Evolutionary conservation across 495 filamentous ascomycete genomes (phyloP).

Genomic region (Hypoxylon fragiforme): DNA sequence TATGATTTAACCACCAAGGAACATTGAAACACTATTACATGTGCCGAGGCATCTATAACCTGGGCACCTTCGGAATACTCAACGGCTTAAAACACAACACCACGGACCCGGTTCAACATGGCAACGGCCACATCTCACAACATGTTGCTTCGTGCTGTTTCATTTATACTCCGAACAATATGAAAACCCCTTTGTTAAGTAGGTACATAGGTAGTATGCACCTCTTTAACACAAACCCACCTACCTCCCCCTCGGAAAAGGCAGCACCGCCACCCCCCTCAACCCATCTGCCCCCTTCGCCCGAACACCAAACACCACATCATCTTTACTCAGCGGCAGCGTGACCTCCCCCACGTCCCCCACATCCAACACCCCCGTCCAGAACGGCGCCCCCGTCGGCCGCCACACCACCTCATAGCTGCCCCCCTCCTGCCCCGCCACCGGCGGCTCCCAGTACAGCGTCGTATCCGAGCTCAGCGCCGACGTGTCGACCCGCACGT

Average conservation of each 20-base stretch:
- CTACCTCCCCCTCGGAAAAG: constrained; percentile 28
- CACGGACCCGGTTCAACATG: no score
- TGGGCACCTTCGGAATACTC: no score
- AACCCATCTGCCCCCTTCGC: constrained; percentile 49
- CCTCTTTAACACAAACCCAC: no score
- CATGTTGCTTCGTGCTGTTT: no score
- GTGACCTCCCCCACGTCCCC: constrained; percentile 43
- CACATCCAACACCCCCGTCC: constrained; percentile 49
- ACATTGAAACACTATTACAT: no score
- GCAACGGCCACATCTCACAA: no score
- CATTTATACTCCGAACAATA: no score
- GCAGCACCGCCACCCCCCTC: constrained; percentile 36
- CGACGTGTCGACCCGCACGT: constrained; percentile 51
- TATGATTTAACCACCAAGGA: no score
- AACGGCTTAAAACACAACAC: no score
- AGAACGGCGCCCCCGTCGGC: constrained; percentile 47
- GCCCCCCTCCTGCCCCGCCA: constrained; percentile 21
- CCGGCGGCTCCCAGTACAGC: constrained; percentile 46
- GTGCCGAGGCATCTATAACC: no score
- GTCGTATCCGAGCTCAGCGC: constrained; percentile 49
- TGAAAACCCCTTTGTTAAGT: no score
- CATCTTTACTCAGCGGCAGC: constrained; percentile 55
- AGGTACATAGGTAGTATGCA: no score
- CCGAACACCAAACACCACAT: constrained; percentile 56
- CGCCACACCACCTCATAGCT: constrained; percentile 58